Percentiles rank a stretch among this genome's conserved stretches.
These are phyloP conservation scores for Elsinoe batatas DNA, from an alignment of 2,329 filamentous ascomycete genomes.

Conservation along the genomic window DNA sequence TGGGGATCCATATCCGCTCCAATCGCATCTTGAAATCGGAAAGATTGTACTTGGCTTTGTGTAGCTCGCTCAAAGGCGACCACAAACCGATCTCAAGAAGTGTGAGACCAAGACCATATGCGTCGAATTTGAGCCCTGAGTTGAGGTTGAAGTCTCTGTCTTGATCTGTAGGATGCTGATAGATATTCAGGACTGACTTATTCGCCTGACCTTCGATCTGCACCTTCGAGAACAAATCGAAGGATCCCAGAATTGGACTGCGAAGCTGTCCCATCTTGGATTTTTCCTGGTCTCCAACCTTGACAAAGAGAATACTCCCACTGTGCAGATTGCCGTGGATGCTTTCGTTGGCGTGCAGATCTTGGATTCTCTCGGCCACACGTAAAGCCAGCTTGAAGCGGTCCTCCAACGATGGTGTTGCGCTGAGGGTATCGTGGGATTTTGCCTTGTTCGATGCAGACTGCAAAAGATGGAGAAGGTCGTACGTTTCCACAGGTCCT, in stretches of 20 bases:
- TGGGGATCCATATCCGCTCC: constrained; percentile 54
- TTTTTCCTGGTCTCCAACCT: constrained; percentile 36
- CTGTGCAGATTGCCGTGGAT: constrained; percentile 61
- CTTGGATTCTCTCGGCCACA: constrained; percentile 61
- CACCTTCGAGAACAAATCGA: constrained; percentile 59
- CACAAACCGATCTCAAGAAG: constrained; percentile 68
- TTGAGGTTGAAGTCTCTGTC: constrained; percentile 38
- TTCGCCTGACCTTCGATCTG: constrained; percentile 50
- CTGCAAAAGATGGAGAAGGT: constrained; percentile 39
- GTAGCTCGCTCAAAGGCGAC: constrained; percentile 52
- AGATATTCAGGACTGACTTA: constrained; percentile 17
- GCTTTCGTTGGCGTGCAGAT: constrained; percentile 59
- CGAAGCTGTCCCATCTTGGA: constrained; percentile 45
- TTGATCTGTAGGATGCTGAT: constrained; percentile 24
- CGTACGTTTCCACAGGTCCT: constrained; percentile 33
- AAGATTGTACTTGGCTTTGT: constrained; percentile 50
- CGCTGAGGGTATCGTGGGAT: constrained; percentile 29
- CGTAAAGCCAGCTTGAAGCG: constrained; percentile 68
- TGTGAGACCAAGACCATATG: constrained; percentile 64
- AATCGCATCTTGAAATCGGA: constrained; percentile 53
- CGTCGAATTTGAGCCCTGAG: constrained; percentile 43
- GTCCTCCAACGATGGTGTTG: constrained; percentile 58
- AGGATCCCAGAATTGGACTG: constrained; percentile 60
- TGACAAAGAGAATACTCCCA: constrained; percentile 58
- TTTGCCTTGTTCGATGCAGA: constrained; percentile 36